A percentile compares a stretch with the other conserved stretches of the same genome.
phyloP scores from a whole-genome alignment of 2,329 filamentous ascomycete species.

The Aureobasidium zeae region DNA sequence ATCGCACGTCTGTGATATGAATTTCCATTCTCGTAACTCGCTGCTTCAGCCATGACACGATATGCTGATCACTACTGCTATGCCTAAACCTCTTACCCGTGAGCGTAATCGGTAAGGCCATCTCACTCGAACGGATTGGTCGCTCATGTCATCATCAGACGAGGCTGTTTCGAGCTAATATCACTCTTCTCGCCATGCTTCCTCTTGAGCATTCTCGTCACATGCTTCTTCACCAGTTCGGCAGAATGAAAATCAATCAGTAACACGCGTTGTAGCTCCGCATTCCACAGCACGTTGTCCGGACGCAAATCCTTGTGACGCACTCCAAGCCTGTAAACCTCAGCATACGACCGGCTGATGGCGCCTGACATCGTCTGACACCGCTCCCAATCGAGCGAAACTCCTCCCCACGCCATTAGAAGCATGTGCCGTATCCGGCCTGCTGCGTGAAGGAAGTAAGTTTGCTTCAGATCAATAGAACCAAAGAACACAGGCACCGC shows the following conservation, averaged over 20 bases:
- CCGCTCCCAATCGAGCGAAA: conserved; percentile 14
- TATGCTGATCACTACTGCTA: no score
- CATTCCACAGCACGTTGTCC: conserved; percentile 24
- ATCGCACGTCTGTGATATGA: no score
- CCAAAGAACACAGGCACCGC: conserved; percentile 34
- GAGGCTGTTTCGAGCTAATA: no score
- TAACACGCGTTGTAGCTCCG: conserved; percentile 20
- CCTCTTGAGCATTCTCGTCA: no score
- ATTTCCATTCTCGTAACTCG: no score
- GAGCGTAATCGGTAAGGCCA: no score
- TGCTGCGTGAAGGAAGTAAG: conserved; percentile 29
- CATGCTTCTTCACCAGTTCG: conserved; percentile 14
- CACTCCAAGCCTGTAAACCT: conserved; percentile 19
- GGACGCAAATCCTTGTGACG: conserved; percentile 20
- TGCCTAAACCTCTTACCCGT: no score
- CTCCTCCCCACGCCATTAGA: conserved; percentile 32
- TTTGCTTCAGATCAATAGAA: conserved; percentile 31
- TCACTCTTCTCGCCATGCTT: no score
- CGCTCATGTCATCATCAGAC: no score
- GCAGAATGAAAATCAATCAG: conserved; percentile 24
- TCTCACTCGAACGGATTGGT: no score
- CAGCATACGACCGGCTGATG: not conserved
- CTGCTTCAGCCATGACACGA: no score
- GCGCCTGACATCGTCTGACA: not conserved
- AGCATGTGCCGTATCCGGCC: conserved; percentile 29